Evolutionary conservation across 768 basidiomycete genomes (phyloP).

Genomic region (Paxillus rubicundulus): DNA sequence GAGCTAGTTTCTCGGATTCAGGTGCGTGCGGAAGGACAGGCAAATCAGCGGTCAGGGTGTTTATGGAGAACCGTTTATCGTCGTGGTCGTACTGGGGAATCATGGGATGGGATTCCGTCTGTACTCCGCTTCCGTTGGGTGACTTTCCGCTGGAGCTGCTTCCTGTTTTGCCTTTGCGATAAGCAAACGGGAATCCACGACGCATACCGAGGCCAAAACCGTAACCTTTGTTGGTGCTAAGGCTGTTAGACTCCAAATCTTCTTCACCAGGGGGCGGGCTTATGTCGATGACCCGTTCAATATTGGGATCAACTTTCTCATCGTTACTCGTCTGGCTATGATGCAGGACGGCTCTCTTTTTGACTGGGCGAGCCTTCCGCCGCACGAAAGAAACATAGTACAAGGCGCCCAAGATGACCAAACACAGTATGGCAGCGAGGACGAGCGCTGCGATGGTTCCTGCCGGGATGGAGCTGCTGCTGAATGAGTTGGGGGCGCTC

Average conservation of each 20-base stretch:
- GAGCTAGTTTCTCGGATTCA: slow-evolving; percentile 34
- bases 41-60: slow-evolving; percentile 18
- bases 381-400: slow-evolving; percentile 48
- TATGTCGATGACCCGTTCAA: slow-evolving; percentile 9
- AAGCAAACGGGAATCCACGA: slow-evolving; percentile 23
- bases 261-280: slow-evolving; percentile 21
- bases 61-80: slow-evolving; percentile 29
- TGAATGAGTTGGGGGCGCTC: slow-evolving; percentile 14
- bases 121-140: slow-evolving; percentile 6
- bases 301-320: slow-evolving; percentile 4
- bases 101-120: slow-evolving; percentile 23
- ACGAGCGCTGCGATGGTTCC: slow-evolving; percentile 69
- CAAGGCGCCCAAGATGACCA: slow-evolving; percentile 43
- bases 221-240: slow-evolving; percentile 33
- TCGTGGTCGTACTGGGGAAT: slow-evolving; percentile 19
- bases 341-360: background rate
- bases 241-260: slow-evolving; percentile 21
- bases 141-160: slow-evolving; percentile 19
- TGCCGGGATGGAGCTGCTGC: slow-evolving; percentile 32
- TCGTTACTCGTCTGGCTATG: background rate
- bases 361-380: slow-evolving; percentile 39
- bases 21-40: slow-evolving; percentile 16
- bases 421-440: slow-evolving; percentile 53
- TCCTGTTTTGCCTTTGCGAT: slow-evolving; percentile 23
- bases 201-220: slow-evolving; percentile 34